Conservation (phyloP, 2,329 filamentous ascomycete species). For the Ophiostoma australiae region DNA sequence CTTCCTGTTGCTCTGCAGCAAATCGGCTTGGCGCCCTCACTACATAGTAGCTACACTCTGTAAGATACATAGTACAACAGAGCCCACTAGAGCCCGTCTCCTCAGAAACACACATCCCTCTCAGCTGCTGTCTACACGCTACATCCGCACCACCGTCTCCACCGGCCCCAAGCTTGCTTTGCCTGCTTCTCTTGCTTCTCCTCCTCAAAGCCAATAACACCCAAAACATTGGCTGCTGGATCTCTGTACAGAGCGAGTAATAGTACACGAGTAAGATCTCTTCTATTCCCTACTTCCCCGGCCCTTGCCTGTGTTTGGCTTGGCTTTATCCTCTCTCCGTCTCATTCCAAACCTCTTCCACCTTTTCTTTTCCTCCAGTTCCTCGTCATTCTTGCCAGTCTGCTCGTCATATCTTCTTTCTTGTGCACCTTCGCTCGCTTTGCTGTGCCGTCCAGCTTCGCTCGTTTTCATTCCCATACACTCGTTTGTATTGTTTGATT, state of each 20-base stretch:
- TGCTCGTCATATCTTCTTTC: background rate
- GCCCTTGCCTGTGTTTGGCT: slow-evolving; percentile 6
- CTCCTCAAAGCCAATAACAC: background rate
- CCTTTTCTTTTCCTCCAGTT: slow-evolving; percentile 1
- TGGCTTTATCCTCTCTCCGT: background rate
- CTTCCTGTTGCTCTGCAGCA: slow-evolving; percentile 20
- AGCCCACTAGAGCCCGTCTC: slow-evolving; percentile 15
- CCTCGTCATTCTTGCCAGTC: background rate
- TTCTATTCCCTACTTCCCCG: background rate
- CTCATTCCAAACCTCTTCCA: slow-evolving; percentile 18
- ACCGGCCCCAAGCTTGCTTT: slow-evolving; percentile 15
- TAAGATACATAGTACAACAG: too few relatives aligned
- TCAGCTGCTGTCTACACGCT: background rate
- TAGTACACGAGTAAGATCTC: background rate
- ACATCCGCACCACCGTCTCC: slow-evolving; percentile 14
- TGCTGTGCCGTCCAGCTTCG: background rate
- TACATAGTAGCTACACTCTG: too few relatives aligned
- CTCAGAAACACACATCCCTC: slow-evolving; percentile 19
- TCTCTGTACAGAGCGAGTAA: background rate
- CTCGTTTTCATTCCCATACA: background rate
- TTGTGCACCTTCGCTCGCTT: slow-evolving; percentile 4
- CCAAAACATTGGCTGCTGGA: slow-evolving; percentile 14
- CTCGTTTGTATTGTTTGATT: slow-evolving; percentile 5
- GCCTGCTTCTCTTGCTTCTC: background rate
- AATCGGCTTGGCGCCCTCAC: slow-evolving; percentile 20